Base-by-base conservation (phyloP, 768 basidiomycete genomes). In the Agaricus bisporus region DNA sequence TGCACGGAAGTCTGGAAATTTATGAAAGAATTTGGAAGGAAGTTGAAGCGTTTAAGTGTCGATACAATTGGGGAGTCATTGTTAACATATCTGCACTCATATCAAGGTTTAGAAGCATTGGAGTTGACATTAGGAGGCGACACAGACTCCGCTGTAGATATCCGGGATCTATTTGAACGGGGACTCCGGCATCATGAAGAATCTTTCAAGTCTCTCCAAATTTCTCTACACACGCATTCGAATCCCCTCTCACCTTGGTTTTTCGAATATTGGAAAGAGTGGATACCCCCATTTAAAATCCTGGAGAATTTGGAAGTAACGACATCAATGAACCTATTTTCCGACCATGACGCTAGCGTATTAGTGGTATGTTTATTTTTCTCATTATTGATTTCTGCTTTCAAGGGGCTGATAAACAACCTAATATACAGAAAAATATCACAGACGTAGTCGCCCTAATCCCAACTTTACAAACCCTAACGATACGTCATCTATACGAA, bases 251-350 rank as follows among this genome's bases (percentile, higher is more conserved):
- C 45, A 15, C 44, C 51, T 28, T 52, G 43, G 51, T 46, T 45
- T 14, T 52, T 26, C 14, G 51, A 52, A 20, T 52, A 52, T 45
- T 52, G 51, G 51, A 17, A 10, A n/a, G 15, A 52, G 37, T 52
- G 51, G 51, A 25, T 52, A 39, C 51, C 43, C 2, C 11, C 42
- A 2, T 45, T 52, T 10, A 26, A 22, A 32, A 37, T 28, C 8
- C 51, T 52, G 14, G 41, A 42, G 35, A 45, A 18, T 7, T n/a
- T 52, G 20, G 38, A 46, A 11, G 35, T 17, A 15, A 46, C 51
- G 1, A 52, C 51, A 15, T 52, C 43, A 20, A 44, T 52, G 36
- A 52, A 52, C 18, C 11, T 52, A 15, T 5, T 2, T 25, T 52
- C 43, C 4, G 51, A 45, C 12, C 45, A 45, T 10, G 51, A 52